Percentiles rank a stretch among this genome's conserved stretches.
Conservation (phyloP, 352 stramenopile species). For the Pythium dissotocum region DNA sequence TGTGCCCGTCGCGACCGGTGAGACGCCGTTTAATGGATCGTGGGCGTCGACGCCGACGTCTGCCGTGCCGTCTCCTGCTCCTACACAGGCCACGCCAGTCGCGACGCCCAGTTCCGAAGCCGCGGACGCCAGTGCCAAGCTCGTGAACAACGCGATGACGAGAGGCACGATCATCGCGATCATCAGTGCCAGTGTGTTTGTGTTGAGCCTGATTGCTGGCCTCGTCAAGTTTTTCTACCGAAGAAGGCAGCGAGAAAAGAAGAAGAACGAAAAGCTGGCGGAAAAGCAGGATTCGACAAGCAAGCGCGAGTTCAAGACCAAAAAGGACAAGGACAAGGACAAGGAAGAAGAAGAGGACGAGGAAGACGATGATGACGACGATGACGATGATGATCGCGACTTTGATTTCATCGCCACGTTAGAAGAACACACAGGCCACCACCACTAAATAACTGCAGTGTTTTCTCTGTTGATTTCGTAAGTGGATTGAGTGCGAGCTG, state of each 20-base stretch:
- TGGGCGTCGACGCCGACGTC: neutral
- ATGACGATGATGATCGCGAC: neutral
- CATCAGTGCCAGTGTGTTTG: conserved; percentile 7
- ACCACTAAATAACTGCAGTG: neutral
- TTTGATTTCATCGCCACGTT: neutral
- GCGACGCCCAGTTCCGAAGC: neutral
- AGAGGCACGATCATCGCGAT: neutral
- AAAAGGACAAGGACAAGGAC: neutral
- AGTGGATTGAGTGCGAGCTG: neutral
- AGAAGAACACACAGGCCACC: neutral
- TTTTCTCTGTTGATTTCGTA: neutral
- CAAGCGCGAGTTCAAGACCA: conserved; percentile 7
- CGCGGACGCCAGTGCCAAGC: neutral
- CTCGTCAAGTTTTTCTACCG: conserved; percentile 24
- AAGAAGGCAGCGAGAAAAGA: neutral
- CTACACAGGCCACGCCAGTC: neutral
- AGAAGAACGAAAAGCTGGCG: conserved; percentile 46
- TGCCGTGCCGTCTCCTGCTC: neutral
- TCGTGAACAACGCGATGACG: neutral
- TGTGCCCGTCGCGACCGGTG: neutral
- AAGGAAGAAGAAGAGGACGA: neutral
- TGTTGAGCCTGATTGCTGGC: conserved; percentile 8
- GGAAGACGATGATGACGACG: neutral
- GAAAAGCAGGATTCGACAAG: conserved; percentile 25
- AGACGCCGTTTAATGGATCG: neutral